Base-by-base conservation (phyloP, 2,329 filamentous ascomycete species). In the Tolypocladium capitatum region DNA sequence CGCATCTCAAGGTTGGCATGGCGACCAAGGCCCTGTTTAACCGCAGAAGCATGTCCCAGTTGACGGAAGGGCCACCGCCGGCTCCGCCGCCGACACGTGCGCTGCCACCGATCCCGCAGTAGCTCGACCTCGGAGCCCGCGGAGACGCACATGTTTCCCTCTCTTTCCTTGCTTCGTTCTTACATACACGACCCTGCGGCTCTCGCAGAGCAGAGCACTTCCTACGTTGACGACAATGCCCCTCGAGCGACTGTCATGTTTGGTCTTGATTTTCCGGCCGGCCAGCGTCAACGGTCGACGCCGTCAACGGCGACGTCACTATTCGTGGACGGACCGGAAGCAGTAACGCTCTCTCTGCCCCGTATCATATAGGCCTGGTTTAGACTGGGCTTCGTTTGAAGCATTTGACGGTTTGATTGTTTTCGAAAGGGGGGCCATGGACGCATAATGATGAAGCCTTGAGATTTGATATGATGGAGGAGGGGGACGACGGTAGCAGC, bases 11-110 rank as follows among this genome's bases (percentile, higher is more conserved):
- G 45, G 47, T 51, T 1, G 57, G 60, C 5, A 46, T 43, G n/a
- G 52, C 52, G 28, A 49, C 43, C 8, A 62, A 54, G 40, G 51
- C 52, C 6, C 45, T 63, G 21, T 34, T 60, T 27, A 67, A 65
- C 46, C 65, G 72, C 27, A 66, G 69, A 48, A 77, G 74, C 59
- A 69, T 76, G 68, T 69, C 74, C 6, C 71, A 75, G 27, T 63
- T 61, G 34, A 62, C 61, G 1, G 68, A 72, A 13, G 72, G 71
- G 1, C 74, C 74, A 30, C 75, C 75, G 1, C 74, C 70, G 16
- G 72, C 67, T 14, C 76, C 76, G 7, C 76, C 76, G 5, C 76
- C 76, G 24, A 76, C 65, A 11, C 71, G 70, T 52, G 74, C 75
- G 14, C 65, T 80, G 21, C 76, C 76, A 18, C 75, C 76, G 0